Evolutionary conservation across 768 basidiomycete genomes (phyloP).

Genomic region (Lactarius evosmus): DNA sequence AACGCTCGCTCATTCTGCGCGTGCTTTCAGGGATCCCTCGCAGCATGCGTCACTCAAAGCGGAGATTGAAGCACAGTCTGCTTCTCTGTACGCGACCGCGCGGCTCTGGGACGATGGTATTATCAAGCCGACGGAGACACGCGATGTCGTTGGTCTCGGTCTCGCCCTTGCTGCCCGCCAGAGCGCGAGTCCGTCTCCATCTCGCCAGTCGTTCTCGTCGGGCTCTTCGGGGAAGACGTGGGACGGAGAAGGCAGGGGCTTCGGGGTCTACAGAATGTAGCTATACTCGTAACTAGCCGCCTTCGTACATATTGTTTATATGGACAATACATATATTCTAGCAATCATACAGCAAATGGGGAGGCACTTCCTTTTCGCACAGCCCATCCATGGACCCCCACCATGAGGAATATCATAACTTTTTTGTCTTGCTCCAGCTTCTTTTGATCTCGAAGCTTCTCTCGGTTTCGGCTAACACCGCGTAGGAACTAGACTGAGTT

Average conservation of each 20-base stretch:
- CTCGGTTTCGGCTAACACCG: not conserved
- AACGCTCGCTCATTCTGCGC: not conserved
- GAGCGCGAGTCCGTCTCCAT: slow-evolving; percentile 25
- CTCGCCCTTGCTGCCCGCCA: slow-evolving; percentile 69
- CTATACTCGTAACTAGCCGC: not conserved
- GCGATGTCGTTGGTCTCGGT: slow-evolving; percentile 85
- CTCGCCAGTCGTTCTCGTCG: not conserved
- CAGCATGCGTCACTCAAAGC: slow-evolving; percentile 71
- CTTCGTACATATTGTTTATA: not conserved
- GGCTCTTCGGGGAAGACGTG: slow-evolving; percentile 43
- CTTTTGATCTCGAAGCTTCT: not conserved
- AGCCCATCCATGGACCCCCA: not conserved
- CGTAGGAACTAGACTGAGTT: not conserved
- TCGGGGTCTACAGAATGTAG: slow-evolving; percentile 90
- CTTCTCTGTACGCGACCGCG: slow-evolving; percentile 83
- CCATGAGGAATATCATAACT: not conserved
- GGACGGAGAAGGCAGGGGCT: slow-evolving; percentile 69
- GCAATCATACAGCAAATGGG: not conserved
- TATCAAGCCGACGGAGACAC: slow-evolving; percentile 83
- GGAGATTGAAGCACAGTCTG: slow-evolving; percentile 87
- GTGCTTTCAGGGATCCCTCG: slow-evolving; percentile 59
- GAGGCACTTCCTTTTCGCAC: not conserved
- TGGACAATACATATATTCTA: not conserved
- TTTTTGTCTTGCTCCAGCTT: not conserved
- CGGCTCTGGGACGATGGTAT: slow-evolving; percentile 95